Conservation (phyloP, 805 yeast species). For the Ogataea paraovalis region DNA sequence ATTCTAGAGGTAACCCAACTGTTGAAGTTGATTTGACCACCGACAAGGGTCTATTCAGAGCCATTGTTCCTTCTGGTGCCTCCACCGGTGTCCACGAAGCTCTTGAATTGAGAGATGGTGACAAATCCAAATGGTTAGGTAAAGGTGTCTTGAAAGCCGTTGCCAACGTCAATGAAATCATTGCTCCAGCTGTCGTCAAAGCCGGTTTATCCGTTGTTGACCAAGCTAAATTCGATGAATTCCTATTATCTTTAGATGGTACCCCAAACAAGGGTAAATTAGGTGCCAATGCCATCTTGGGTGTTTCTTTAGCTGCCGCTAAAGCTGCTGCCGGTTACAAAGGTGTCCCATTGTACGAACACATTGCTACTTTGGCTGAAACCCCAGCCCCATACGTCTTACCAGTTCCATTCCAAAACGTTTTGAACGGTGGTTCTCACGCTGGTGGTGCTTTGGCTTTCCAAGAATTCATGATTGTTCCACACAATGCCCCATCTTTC, state of each 20-base stretch:
- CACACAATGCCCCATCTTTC: slow-evolving; percentile 86
- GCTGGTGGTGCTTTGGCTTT: slow-evolving; percentile 99
- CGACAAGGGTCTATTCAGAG: slow-evolving; percentile 88
- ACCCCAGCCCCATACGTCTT: slow-evolving; percentile 82
- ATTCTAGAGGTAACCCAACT: slow-evolving; percentile 99
- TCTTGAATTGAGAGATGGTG: slow-evolving; percentile 96
- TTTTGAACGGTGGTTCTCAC: slow-evolving; percentile 98
- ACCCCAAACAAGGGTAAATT: slow-evolving; percentile 95
- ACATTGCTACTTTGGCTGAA: slow-evolving; percentile 76
- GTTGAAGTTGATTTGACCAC: slow-evolving; percentile 97
- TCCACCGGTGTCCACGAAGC: slow-evolving; percentile 99
- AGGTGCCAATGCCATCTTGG: slow-evolving; percentile 98
- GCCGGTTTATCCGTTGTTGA: slow-evolving; percentile 79
- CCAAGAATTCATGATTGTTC: slow-evolving; percentile 99
- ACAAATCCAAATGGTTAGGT: slow-evolving; percentile 96
- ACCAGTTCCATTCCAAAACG: slow-evolving; percentile 99
- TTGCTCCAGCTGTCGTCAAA: slow-evolving; percentile 89
- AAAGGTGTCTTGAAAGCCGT: slow-evolving; percentile 98
- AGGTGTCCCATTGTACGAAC: slow-evolving; percentile 88
- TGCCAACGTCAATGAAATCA: slow-evolving; percentile 88
- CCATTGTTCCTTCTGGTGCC: slow-evolving; percentile 99
- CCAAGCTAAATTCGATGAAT: slow-evolving; percentile 84
- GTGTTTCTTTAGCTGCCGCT: slow-evolving; percentile 96
- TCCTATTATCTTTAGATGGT: slow-evolving; percentile 86
- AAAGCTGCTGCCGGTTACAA: slow-evolving; percentile 98